phyloP scores from a whole-genome alignment of 2,329 filamentous ascomycete species.

The Colletotrichum siamense region DNA sequence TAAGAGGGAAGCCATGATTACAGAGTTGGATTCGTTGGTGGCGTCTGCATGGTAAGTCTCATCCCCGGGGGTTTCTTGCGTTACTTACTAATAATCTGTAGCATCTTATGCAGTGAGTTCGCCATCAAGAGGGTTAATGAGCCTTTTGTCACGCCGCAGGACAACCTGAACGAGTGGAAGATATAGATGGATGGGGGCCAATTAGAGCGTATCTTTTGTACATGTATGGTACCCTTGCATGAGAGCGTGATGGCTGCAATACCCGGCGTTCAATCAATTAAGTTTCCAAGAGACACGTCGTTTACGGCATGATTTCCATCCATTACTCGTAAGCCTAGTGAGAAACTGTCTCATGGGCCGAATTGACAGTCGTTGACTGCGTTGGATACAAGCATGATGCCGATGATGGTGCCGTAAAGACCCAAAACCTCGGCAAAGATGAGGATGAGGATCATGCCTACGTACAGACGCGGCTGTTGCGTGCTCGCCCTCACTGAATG shows the following conservation, averaged over 20 bases:
- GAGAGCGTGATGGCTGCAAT: slow-evolving; percentile 13
- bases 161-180: slow-evolving; percentile 83
- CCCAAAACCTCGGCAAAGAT: slow-evolving; percentile 53
- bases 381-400: slow-evolving; percentile 52
- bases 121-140: slow-evolving; percentile 95
- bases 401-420: slow-evolving; percentile 52
- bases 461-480: slow-evolving; percentile 52
- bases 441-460: slow-evolving; percentile 53
- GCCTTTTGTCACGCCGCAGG: slow-evolving; percentile 79
- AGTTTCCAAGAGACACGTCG: not conserved
- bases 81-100: slow-evolving; percentile 39
- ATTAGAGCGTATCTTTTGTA: slow-evolving; percentile 6
- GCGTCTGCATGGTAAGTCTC: slow-evolving; percentile 80
- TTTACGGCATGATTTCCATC: not conserved
- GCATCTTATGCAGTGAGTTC: slow-evolving; percentile 92
- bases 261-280: slow-evolving; percentile 13
- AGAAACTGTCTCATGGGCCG: not conserved
- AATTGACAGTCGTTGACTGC: not conserved
- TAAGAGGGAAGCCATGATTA: slow-evolving; percentile 81
- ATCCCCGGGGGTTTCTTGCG: not conserved
- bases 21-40: slow-evolving; percentile 90
- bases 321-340: not conserved
- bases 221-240: slow-evolving; percentile 12
- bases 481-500: slow-evolving; percentile 46
- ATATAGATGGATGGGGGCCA: slow-evolving; percentile 46